phyloP scores from a whole-genome alignment of 2,329 filamentous ascomycete species.

The Nemania serpens region DNA sequence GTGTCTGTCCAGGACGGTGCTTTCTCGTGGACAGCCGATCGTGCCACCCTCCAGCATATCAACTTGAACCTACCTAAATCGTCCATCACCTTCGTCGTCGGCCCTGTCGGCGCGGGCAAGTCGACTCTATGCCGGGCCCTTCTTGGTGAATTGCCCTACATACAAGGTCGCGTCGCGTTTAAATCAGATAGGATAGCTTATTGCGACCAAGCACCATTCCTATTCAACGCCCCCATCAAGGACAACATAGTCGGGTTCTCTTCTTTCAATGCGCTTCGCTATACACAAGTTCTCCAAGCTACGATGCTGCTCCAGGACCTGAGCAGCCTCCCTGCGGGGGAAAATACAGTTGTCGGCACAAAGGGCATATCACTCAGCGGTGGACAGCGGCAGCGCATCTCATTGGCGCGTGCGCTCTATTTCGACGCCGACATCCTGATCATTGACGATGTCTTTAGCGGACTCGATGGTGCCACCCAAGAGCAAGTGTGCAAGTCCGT shows the following conservation, averaged over 20 bases:
- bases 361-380: constrained; percentile 53
- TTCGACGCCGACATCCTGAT: constrained; percentile 39
- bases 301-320: constrained; percentile 40
- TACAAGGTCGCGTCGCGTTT: constrained; percentile 31
- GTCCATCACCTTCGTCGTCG: constrained; percentile 47
- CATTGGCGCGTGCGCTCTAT: constrained; percentile 43
- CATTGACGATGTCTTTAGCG: constrained; percentile 45
- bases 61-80: constrained; percentile 40
- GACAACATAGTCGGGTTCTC: constrained; percentile 41
- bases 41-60: constrained; percentile 31
- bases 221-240: constrained; percentile 42
- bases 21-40: constrained; percentile 11
- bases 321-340: constrained; percentile 17
- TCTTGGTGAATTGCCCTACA: constrained; percentile 43
- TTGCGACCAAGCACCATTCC: constrained; percentile 46
- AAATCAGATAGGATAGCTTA: constrained; percentile 41
- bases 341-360: constrained; percentile 49
- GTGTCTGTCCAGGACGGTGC: background rate
- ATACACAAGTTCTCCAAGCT: constrained; percentile 37
- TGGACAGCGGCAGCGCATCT: constrained; percentile 49
- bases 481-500: constrained; percentile 40
- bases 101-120: constrained; percentile 52
- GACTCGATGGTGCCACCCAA: constrained; percentile 43
- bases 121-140: constrained; percentile 50
- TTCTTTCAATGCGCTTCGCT: constrained; percentile 33